A percentile compares a stretch with the other conserved stretches of the same genome.
These are phyloP conservation scores for Planoprotostelium fungivorum DNA, from an alignment of 78 protist genomes.

Conservation along the genomic window DNA sequence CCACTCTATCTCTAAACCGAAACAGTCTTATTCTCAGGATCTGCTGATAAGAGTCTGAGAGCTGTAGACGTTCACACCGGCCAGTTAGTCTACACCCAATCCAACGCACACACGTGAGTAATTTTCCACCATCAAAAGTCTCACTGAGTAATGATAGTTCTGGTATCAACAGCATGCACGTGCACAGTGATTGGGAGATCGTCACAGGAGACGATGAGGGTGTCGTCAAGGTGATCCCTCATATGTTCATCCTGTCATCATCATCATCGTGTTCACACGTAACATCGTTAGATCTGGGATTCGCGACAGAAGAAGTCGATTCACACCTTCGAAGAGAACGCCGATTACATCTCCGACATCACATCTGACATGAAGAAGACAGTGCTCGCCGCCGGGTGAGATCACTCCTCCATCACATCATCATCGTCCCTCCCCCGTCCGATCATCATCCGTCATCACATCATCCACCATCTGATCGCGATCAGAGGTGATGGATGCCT, in stretches of 20 bases:
- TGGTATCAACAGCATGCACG: not conserved
- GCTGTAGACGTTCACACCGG: not conserved
- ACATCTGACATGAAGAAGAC: not conserved
- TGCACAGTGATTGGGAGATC: not conserved
- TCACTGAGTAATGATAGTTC: not conserved
- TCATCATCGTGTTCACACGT: no score
- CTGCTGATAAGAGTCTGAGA: not conserved
- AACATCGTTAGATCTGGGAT: not conserved
- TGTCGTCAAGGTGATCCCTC: not conserved
- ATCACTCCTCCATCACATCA: no score
- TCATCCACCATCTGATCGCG: not conserved
- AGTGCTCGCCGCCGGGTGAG: not conserved
- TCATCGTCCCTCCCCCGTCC: not conserved
- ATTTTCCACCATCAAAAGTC: not conserved
- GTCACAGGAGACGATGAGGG: not conserved
- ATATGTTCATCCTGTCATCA: not conserved
- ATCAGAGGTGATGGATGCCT: not conserved
- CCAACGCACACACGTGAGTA: not conserved
- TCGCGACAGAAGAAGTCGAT: not conserved
- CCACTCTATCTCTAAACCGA: not conserved
- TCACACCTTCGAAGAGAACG: not conserved
- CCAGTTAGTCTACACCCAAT: not conserved
- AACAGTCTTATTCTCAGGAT: not conserved
- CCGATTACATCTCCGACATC: not conserved
- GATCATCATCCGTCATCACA: not conserved